A percentile compares a stretch with the other conserved stretches of the same genome.
Conservation (phyloP, 768 basidiomycete genomes). For the Cytidiella melzeri region DNA sequence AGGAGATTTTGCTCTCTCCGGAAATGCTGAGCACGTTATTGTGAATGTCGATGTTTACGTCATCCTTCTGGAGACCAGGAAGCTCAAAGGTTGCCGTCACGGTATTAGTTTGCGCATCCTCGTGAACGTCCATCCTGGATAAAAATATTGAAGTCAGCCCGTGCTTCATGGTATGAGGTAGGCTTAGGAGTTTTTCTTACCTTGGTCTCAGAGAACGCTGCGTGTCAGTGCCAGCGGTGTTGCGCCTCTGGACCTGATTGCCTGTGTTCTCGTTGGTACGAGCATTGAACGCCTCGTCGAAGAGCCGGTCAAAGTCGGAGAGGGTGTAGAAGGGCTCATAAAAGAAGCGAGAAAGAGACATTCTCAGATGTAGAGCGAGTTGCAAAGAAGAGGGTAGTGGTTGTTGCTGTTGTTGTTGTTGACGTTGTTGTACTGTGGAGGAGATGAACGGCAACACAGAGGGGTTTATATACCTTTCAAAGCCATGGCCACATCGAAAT, state of each 20-base stretch:
- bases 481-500: too few relatives aligned
- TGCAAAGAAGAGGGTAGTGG: too few relatives aligned
- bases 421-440: too few relatives aligned
- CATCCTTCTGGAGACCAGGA: constrained; percentile 46
- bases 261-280: constrained; percentile 1
- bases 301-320: constrained; percentile 34
- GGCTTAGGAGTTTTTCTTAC: too few relatives aligned
- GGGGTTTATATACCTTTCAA: neutral
- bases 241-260: constrained; percentile 11
- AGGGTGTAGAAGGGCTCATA: constrained; percentile 33
- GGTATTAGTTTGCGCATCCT: constrained; percentile 40
- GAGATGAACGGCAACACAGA: too few relatives aligned
- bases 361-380: too few relatives aligned
- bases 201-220: too few relatives aligned
- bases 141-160: too few relatives aligned
- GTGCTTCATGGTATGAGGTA: too few relatives aligned
- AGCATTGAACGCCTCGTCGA: constrained; percentile 11
- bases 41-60: constrained; percentile 41
- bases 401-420: neutral
- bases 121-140: constrained; percentile 41
- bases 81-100: too few relatives aligned
- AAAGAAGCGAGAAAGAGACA: constrained; percentile 23
- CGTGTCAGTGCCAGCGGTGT: too few relatives aligned
- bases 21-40: constrained; percentile 42
- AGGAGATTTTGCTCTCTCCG: constrained; percentile 32